Conservation (phyloP, 1,284 basidiomycete genomes). For the Fomitopsis palustris region DNA sequence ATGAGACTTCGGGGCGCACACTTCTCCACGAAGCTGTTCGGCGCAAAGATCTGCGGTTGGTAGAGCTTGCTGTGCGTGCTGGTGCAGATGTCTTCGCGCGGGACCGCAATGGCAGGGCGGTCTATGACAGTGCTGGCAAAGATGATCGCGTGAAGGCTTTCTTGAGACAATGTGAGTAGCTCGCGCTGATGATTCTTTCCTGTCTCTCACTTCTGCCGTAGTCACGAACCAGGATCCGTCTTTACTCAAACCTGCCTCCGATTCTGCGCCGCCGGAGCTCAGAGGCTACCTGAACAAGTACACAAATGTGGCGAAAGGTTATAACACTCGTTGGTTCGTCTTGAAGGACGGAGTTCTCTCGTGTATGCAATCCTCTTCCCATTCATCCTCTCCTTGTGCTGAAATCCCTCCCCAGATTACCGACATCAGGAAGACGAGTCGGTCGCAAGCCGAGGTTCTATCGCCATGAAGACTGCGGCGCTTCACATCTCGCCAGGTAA, state of each 20-base stretch:
- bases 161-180: conserved; percentile 72
- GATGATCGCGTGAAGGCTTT: conserved; percentile 85
- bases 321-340: conserved; percentile 93
- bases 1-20: conserved; percentile 75
- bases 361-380: conserved; percentile 46
- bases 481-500: conserved; percentile 48
- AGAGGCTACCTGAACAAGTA: conserved; percentile 89
- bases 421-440: conserved; percentile 91
- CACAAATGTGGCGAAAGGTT: conserved; percentile 87
- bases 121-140: conserved; percentile 67
- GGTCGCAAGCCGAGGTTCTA: conserved; percentile 83
- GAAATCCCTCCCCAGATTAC: conserved; percentile 60
- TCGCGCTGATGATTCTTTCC: not conserved
- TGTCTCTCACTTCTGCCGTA: conserved; percentile 23
- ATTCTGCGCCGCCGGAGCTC: conserved; percentile 60
- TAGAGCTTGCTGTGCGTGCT: conserved; percentile 80
- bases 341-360: conserved; percentile 83
- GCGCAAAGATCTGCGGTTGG: conserved; percentile 77
- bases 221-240: conserved; percentile 80
- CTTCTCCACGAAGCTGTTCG: conserved; percentile 87
- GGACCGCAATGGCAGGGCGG: conserved; percentile 75
- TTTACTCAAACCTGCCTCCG: conserved; percentile 42
- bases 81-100: conserved; percentile 91
- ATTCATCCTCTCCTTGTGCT: conserved; percentile 8
- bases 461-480: conserved; percentile 81